Base-by-base conservation (phyloP, 768 basidiomycete species). In the Podaxis sp. region DNA sequence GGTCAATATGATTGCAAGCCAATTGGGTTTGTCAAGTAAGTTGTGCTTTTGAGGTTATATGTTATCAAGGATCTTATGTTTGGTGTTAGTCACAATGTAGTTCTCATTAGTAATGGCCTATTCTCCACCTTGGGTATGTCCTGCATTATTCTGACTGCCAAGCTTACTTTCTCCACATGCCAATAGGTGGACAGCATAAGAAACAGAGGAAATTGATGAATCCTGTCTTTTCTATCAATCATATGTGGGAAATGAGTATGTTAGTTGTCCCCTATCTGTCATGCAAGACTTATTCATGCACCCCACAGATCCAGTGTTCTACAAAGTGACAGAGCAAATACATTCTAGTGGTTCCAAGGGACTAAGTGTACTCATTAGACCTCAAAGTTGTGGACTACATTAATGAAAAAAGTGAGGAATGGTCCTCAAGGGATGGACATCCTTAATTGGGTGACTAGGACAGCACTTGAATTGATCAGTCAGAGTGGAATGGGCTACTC, bases 141-240 rank as follows among this genome's bases (percentile, higher is more conserved):
- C n/a, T 16, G 18, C 9, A 1, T 7, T 32, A n/a, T 10, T 37
- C 27, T 40, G 18, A 28, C 16, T 21, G 21, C 4, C 27, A 51
- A 10, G 46, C 14, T 11, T n/a, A 16, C 16, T 7, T 16, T 18
- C 3, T 44, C 36, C n/a, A 27, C 23, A 5, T 35, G 40, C 14
- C 51, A 7, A 13, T 21, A 59, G 64, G 64, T 23, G 54, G 60
- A 25, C 61, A 62, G 36, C 64, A 65, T 18, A 27, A 28, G 28
- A 62, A 53, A 37, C 76, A 76, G 61, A 69, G 74, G n/a, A 76
- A 73, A 56, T 66, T 77, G 58, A 61, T 77, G 28, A 77, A 73
- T 57, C 76, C 76, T 1, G 70, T 75, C 5, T 77, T 77, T 59
- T 72, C 73, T 4, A 62, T 64, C 14, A 65, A 64, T 0, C 72